phyloP scores from a whole-genome alignment of 108 stramenopile genomes.

The Fistulifera pelliculosa region DNA sequence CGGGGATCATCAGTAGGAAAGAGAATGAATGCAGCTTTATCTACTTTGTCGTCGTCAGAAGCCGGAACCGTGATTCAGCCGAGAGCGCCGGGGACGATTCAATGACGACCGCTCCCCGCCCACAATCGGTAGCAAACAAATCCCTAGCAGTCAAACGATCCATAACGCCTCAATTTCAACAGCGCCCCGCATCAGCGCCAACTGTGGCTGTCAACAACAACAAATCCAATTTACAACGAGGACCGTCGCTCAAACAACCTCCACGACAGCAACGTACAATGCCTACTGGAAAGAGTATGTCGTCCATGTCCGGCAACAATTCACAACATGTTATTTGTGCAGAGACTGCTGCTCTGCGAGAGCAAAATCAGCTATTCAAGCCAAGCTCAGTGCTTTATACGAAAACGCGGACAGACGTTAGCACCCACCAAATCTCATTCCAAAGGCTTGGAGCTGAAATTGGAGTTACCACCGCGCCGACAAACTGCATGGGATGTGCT shows the following conservation, averaged over 20 bases:
- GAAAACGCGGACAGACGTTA: background rate
- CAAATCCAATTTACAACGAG: background rate
- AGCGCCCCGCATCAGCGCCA: background rate
- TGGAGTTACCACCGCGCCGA: constrained; percentile 40
- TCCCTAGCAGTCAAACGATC: constrained; percentile 1
- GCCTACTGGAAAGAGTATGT: too few relatives aligned
- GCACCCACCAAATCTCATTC: too few relatives aligned
- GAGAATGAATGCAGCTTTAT: constrained; percentile 63
- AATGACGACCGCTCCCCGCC: background rate
- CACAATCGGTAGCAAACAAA: background rate
- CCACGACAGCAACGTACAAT: constrained; percentile 1
- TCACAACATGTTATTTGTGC: background rate
- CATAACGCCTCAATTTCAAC: background rate
- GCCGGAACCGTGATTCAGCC: background rate
- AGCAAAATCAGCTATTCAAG: background rate
- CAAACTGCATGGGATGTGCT: constrained; percentile 80
- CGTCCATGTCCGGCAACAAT: too few relatives aligned
- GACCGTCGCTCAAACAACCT: background rate
- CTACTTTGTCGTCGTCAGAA: constrained; percentile 33
- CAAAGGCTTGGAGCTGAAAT: too few relatives aligned
- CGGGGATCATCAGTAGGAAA: constrained; percentile 56
- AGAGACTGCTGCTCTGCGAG: background rate
- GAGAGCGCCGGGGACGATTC: background rate
- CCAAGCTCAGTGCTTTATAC: background rate
- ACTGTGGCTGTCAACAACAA: constrained; percentile 3